Evolutionary conservation across 345 rosid species (phyloP).

Genomic region (Sisymbrium altissimum): DNA sequence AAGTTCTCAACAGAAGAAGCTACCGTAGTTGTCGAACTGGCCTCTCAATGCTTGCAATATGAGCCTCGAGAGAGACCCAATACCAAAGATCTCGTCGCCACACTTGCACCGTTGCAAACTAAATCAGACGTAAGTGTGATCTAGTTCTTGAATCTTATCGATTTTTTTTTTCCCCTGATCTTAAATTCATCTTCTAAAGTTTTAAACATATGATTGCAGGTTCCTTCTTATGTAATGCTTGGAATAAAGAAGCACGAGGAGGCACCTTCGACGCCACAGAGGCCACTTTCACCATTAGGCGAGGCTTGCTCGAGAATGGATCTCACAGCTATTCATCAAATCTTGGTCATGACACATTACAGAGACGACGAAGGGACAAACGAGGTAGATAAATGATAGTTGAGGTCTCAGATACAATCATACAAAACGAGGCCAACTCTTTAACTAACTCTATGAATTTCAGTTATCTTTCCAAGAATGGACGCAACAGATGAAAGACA

Average conservation of each 20-base stretch:
- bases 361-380: constrained; percentile 94
- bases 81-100: constrained; percentile 70
- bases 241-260: constrained; percentile 70
- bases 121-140: constrained; percentile 70
- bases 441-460: background rate
- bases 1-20: constrained; percentile 92
- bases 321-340: constrained; percentile 95
- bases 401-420: background rate
- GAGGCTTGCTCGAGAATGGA: constrained; percentile 96
- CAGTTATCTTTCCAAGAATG: constrained; percentile 97
- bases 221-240: constrained; percentile 86
- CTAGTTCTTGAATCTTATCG: background rate
- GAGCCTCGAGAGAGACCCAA: constrained; percentile 96
- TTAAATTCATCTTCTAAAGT: background rate
- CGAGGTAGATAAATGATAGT: constrained; percentile 46
- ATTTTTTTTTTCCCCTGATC: background rate
- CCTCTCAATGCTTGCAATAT: constrained; percentile 78
- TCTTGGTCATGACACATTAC: constrained; percentile 79
- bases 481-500: constrained; percentile 98
- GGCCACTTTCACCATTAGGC: constrained; percentile 82
- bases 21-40: constrained; percentile 71
- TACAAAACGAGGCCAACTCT: background rate
- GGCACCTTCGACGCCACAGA: constrained; percentile 70
- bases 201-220: constrained; percentile 44
- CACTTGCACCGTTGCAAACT: constrained; percentile 70